Base-by-base conservation (phyloP, 352 stramenopile species). In the Pythium periplocum region DNA sequence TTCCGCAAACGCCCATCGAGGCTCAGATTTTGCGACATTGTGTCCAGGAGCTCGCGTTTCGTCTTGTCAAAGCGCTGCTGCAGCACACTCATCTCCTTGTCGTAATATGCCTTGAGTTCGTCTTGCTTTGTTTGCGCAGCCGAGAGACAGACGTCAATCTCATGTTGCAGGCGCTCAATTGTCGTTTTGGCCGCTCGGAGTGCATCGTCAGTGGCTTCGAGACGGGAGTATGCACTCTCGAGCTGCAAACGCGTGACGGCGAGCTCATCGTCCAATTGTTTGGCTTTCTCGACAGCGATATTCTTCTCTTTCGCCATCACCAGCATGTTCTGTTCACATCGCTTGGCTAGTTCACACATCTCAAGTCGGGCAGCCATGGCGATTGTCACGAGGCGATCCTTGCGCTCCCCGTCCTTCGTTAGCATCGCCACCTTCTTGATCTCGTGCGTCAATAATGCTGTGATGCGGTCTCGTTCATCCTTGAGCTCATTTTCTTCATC, bases 401-500 rank as follows among this genome's bases (percentile, higher is more conserved):
- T 88, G 26, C 78, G 71, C 45, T 75, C 71, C 34, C 82, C 84
- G 38, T 89, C 77, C 68, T 89, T 85, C 17, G 65, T 80, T 10
- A 93, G 56, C 35, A 72, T 52, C 33, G 78, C 75, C 26, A 90
- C 68, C 52, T 93, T 93, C 59, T 89, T 90, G 56, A 93, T 87
- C 51, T 93, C 80, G 0, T 58, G 53, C 6, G 74, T 51, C 6
- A 93, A 62, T 42, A 89, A 55, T 8, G 67, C 39, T 4, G 74
- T 60, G 30, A 93, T 51, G 12, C 44, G 55, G 33, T 89, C 64
- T 10, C 83, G 75, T 37, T 93, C 83, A 57, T 55, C 56, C 59
- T 78, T 86, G 26, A 88, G 35, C 2, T 83, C 75, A 44, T 83
- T 66, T 55, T 90, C 77, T 11, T 81, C 67, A 43, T 83, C 57